These are phyloP conservation scores for Exophiala xenobiotica DNA, from an alignment of 2,329 filamentous ascomycete genomes.

Conservation along the genomic window DNA sequence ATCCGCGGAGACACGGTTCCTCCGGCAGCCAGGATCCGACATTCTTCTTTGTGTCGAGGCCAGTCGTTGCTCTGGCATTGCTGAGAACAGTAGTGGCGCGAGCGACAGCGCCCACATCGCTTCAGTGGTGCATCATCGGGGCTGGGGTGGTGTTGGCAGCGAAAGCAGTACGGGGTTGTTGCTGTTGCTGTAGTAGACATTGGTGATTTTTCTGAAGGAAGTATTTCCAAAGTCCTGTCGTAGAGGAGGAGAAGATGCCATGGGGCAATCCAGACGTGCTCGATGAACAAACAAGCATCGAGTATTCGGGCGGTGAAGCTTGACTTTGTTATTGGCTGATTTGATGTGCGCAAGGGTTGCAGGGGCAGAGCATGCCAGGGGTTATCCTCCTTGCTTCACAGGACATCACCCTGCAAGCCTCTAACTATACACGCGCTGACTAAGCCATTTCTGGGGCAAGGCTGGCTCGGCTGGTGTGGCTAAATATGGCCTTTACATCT, in stretches of 20 bases:
- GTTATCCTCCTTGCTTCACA: too few species aligned
- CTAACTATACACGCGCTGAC: too few species aligned
- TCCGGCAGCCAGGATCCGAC: conserved; percentile 5
- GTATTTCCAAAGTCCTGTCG: too few species aligned
- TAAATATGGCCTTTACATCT: too few species aligned
- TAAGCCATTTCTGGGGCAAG: too few species aligned
- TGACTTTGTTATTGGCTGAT: neutral
- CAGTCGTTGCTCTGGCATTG: conserved; percentile 12
- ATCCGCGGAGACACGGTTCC: neutral
- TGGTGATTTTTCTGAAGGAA: too few species aligned
- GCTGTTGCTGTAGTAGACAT: neutral
- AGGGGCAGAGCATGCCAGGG: too few species aligned
- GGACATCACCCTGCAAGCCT: too few species aligned
- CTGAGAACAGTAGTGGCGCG: conserved; percentile 8
- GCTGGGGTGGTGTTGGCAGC: conserved; percentile 8
- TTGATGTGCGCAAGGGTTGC: neutral
- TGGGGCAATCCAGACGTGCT: neutral
- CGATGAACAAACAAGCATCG: too few species aligned
- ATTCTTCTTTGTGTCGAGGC: conserved; percentile 9
- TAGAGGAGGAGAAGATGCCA: neutral
- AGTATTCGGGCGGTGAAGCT: neutral
- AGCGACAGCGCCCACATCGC: conserved; percentile 3
- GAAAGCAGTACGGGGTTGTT: conserved; percentile 7
- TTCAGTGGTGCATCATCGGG: conserved; percentile 4
- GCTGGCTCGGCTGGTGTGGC: too few species aligned